Evolutionary conservation across 805 yeast species (phyloP).

Genomic region (Lipomyces starkeyi): DNA sequence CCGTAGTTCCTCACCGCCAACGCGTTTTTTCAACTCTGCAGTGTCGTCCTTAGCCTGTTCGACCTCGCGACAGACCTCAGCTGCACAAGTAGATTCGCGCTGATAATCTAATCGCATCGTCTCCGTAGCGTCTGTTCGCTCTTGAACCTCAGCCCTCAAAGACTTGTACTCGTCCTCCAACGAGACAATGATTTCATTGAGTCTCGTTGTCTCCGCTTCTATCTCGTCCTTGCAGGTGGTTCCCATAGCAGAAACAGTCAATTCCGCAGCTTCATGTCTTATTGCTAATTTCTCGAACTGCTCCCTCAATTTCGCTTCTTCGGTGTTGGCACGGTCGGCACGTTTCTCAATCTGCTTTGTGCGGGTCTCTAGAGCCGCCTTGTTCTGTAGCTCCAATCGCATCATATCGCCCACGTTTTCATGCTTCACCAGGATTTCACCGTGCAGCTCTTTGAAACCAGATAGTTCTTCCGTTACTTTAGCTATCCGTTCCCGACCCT

Average conservation of each 20-base stretch:
- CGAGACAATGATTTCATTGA: slow-evolving; percentile 52
- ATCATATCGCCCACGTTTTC: slow-evolving; percentile 29
- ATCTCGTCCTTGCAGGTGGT: slow-evolving; percentile 25
- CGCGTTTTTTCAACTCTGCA: slow-evolving; percentile 34
- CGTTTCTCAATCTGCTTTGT: slow-evolving; percentile 40
- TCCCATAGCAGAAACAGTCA: slow-evolving; percentile 7
- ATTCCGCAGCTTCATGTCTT: slow-evolving; percentile 14
- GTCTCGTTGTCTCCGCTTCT: slow-evolving; percentile 43
- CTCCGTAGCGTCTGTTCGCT: slow-evolving; percentile 61
- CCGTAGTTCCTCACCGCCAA: slow-evolving; percentile 42
- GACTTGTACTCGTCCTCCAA: slow-evolving; percentile 55
- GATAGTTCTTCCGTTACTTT: slow-evolving; percentile 14
- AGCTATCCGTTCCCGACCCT: slow-evolving; percentile 18
- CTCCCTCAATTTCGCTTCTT: slow-evolving; percentile 38
- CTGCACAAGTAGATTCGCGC: slow-evolving; percentile 44
- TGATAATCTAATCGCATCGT: slow-evolving; percentile 53
- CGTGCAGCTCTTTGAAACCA: slow-evolving; percentile 17
- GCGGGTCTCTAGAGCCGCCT: slow-evolving; percentile 35
- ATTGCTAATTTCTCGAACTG: slow-evolving; percentile 41
- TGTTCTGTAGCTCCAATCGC: slow-evolving; percentile 14
- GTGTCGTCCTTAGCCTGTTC: slow-evolving; percentile 41
- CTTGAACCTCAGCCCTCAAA: slow-evolving; percentile 52
- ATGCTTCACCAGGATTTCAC: slow-evolving; percentile 17
- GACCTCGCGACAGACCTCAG: slow-evolving; percentile 44
- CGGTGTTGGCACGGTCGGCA: slow-evolving; percentile 40